Evolutionary conservation across 108 stramenopile genomes (phyloP).

Genomic region (Nitzschia inconspicua): DNA sequence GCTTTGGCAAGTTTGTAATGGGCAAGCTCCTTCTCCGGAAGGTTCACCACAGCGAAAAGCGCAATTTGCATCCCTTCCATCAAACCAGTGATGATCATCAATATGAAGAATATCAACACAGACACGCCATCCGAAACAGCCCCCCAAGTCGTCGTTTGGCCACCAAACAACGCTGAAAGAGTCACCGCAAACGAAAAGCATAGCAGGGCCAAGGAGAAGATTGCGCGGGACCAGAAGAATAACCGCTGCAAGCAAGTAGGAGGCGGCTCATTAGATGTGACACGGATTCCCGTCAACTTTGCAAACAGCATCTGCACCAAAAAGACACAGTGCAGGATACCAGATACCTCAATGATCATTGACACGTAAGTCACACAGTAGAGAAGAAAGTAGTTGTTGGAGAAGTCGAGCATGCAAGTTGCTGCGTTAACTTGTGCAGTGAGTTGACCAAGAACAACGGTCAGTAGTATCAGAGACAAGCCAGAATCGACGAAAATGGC

Average conservation of each 20-base stretch:
- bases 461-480: conserved; percentile 36
- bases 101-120: conserved; percentile 65
- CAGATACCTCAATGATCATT: conserved; percentile 61
- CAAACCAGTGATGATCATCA: conserved; percentile 73
- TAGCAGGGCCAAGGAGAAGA: conserved; percentile 38
- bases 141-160: conserved; percentile 53
- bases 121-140: conserved; percentile 48
- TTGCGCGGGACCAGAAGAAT: conserved; percentile 54
- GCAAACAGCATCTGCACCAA: conserved; percentile 52
- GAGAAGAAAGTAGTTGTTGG: conserved; percentile 56
- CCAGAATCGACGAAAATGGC: conserved; percentile 31
- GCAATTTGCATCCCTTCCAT: conserved; percentile 90
- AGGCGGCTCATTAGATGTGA: conserved; percentile 53
- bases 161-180: conserved; percentile 42
- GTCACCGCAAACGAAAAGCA: conserved; percentile 52
- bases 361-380: conserved; percentile 48
- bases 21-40: conserved; percentile 37
- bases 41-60: conserved; percentile 71
- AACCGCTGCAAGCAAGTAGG: conserved; percentile 26
- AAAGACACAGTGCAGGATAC: conserved; percentile 65
- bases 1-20: conserved; percentile 39
- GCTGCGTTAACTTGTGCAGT: conserved; percentile 64
- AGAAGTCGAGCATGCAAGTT: conserved; percentile 62
- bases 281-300: conserved; percentile 37
- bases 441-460: conserved; percentile 40